A percentile compares a stretch with the other conserved stretches of the same genome.
phyloP scores from a whole-genome alignment of 2,329 filamentous ascomycete genomes.

The Curvularia sp. region DNA sequence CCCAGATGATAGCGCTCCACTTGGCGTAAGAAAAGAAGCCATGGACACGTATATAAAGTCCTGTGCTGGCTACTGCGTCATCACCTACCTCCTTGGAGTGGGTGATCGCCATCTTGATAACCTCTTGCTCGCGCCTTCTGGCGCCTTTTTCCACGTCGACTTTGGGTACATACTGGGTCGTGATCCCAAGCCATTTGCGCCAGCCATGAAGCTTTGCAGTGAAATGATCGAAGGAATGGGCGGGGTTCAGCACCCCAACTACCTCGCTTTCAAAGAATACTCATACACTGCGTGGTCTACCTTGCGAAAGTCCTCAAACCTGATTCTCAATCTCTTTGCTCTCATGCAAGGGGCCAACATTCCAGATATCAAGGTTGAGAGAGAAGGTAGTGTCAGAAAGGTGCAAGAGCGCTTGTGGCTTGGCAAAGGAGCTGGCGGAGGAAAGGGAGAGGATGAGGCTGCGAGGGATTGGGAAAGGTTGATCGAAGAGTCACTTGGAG shows the following conservation, averaged over 20 bases:
- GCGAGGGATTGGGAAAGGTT: slow-evolving; percentile 85
- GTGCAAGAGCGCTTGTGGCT: slow-evolving; percentile 94
- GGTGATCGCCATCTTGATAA: slow-evolving; percentile 97
- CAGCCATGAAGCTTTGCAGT: slow-evolving; percentile 93
- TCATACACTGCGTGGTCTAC: slow-evolving; percentile 95
- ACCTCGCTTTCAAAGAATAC: slow-evolving; percentile 90
- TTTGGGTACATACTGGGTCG: slow-evolving; percentile 98
- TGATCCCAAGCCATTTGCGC: slow-evolving; percentile 96
- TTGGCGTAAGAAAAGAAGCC: slow-evolving; percentile 88
- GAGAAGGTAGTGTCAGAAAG: slow-evolving; percentile 92
- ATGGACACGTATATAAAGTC: slow-evolving; percentile 96
- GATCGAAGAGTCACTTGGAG: slow-evolving; percentile 83
- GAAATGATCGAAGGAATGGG: slow-evolving; percentile 99
- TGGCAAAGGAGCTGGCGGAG: slow-evolving; percentile 60
- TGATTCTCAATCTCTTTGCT: slow-evolving; percentile 94
- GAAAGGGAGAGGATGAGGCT: slow-evolving; percentile 81
- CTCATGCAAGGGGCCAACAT: slow-evolving; percentile 98
- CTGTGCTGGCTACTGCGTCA: slow-evolving; percentile 96
- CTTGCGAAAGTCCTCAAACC: slow-evolving; percentile 83
- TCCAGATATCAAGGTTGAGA: slow-evolving; percentile 89
- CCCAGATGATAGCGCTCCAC: slow-evolving; percentile 78
- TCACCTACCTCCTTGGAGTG: slow-evolving; percentile 96
- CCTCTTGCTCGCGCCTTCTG: slow-evolving; percentile 85
- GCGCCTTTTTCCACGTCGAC: slow-evolving; percentile 97
- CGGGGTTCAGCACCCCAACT: slow-evolving; percentile 79